Evolutionary conservation across 768 basidiomycete species (phyloP), one percentile per base, ranked within the genome.

Genomic region (Psilocybe sp.): DNA sequence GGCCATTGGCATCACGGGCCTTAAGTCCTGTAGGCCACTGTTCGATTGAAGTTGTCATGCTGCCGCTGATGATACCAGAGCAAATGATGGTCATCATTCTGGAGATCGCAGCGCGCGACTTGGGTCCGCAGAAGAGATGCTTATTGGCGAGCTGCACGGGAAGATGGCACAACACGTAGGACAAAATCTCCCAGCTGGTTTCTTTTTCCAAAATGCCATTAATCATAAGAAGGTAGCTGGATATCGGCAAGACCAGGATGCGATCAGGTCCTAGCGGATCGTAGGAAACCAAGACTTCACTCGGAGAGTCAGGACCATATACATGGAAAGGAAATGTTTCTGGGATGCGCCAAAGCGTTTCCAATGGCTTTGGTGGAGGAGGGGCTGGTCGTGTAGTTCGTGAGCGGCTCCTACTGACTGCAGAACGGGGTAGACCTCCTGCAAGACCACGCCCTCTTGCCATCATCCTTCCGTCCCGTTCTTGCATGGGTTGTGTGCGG

Each of bases 61-160:
- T 74, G 7, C 78, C 82, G 11, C 71, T 75, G 15, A 80, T 68
- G 28, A 95, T 77, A 1, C 80, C 80, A 1, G 77, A 71, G 69
- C 91, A 91, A 11, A 98, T 68, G 20, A 76, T 63, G n/a, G 74
- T 73, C 35, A 92, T 69, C 32, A 98, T 68, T 42, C 71, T 75
- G 5, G 81, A 72, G 16, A 95, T 77, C 9, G 80, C 77, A 12
- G 63, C 67, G n/a, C 84, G 74, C 23, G 88, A 84, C 44, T 82
- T 82, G 0, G 91, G 91, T 1, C 97, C 97, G 62, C 95, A 97
- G 66, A 97, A 95, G 46, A 98, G 76, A 60, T 98, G 93, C 66
- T 98, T 98, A 77, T 98, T 98, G 50, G 89, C 76, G 9, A 98
- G 77, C 63, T 98, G 94, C 8, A 84, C 76, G 1, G 97, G 95